Evolutionary conservation across 768 basidiomycete genomes (phyloP).

Genomic region (Termitomyces eurrhizus): DNA sequence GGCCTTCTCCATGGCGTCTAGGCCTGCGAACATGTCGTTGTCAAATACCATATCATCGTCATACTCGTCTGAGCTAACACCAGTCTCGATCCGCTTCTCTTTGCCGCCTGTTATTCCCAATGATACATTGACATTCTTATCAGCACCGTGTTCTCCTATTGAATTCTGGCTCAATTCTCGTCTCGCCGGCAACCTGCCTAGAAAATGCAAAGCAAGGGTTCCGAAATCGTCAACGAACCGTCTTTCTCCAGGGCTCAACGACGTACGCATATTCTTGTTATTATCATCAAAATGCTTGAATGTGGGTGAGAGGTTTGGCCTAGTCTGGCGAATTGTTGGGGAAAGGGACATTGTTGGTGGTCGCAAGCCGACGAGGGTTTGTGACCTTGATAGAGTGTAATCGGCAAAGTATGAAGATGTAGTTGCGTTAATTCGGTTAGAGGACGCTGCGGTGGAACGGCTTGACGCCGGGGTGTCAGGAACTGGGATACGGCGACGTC

Average conservation of each 20-base stretch:
- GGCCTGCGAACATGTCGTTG: constrained; percentile 24
- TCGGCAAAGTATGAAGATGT: constrained; percentile 19
- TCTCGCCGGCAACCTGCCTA: not conserved
- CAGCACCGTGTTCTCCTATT: not conserved
- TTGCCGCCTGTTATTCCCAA: constrained; percentile 3
- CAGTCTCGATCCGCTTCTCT: not conserved
- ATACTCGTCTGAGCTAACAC: constrained; percentile 16
- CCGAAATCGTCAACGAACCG: constrained; percentile 5
- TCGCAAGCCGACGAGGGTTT: constrained; percentile 3
- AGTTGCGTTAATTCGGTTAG: not conserved
- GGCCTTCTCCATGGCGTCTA: constrained; percentile 25
- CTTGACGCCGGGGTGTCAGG: not conserved
- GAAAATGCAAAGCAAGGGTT: constrained; percentile 4
- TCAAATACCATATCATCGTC: constrained; percentile 22
- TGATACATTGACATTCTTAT: not conserved
- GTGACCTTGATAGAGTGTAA: constrained; percentile 3
- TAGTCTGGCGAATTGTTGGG: constrained; percentile 13
- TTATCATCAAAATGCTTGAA: constrained; percentile 14
- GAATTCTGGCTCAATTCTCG: not conserved
- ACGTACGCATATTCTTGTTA: constrained; percentile 8
- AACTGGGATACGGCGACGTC: constrained; percentile 32
- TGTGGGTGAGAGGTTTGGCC: constrained; percentile 6
- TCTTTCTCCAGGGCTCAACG: not conserved
- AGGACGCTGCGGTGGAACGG: not conserved
- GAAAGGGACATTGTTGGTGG: constrained; percentile 17